Conservation (phyloP, 1,284 basidiomycete species). For the Tetrapyrgos nigripes region DNA sequence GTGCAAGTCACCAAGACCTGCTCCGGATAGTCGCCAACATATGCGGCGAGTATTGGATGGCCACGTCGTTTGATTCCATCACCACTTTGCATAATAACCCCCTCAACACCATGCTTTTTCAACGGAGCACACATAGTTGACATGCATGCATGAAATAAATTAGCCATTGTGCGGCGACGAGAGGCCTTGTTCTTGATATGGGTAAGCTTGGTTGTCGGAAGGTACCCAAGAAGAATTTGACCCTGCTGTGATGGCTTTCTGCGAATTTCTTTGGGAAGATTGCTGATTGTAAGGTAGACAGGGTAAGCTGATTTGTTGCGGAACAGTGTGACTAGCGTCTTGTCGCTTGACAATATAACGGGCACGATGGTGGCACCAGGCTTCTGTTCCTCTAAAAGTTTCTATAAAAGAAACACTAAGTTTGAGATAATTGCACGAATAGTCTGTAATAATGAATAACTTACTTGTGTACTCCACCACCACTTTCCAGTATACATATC, state of each 20-base stretch:
- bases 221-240: slow-evolving; percentile 44
- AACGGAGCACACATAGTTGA: slow-evolving; percentile 27
- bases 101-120: slow-evolving; percentile 22
- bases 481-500: slow-evolving; percentile 43
- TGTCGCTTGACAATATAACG: no score
- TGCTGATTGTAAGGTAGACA: slow-evolving; percentile 49
- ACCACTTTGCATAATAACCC: slow-evolving; percentile 26
- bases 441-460: not conserved
- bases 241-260: slow-evolving; percentile 39
- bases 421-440: not conserved
- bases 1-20: not conserved
- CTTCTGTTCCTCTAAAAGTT: slow-evolving; percentile 28
- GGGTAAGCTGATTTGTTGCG: slow-evolving; percentile 46
- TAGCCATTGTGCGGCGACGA: slow-evolving; percentile 32
- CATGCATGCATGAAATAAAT: slow-evolving; percentile 45
- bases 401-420: slow-evolving; percentile 13
- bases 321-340: slow-evolving; percentile 39
- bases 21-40: slow-evolving; percentile 6
- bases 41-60: slow-evolving; percentile 26
- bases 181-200: slow-evolving; percentile 35
- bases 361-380: slow-evolving; percentile 45
- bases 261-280: slow-evolving; percentile 46
- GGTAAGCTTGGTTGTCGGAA: slow-evolving; percentile 38
- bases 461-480: slow-evolving; percentile 46
- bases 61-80: slow-evolving; percentile 15